Conservation (phyloP, 1,284 basidiomycete species). For the Cutaneotrichosporon spelunceum region DNA sequence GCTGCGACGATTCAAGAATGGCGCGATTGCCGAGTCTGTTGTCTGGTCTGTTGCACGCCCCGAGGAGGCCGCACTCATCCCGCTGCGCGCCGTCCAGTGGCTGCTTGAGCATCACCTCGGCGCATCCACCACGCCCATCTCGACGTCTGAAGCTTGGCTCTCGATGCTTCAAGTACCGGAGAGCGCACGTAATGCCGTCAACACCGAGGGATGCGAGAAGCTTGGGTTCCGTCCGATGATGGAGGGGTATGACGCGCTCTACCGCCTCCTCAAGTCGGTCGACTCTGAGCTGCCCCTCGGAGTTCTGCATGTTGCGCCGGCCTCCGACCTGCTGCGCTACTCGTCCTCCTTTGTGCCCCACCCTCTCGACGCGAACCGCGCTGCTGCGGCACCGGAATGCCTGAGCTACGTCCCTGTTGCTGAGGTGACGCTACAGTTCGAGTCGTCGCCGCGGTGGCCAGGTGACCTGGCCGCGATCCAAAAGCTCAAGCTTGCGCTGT, state of each 20-base stretch:
- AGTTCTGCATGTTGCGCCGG: conserved; percentile 68
- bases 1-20: conserved; percentile 94
- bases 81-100: conserved; percentile 68
- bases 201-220: conserved; percentile 52
- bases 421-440: conserved; percentile 77
- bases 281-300: conserved; percentile 76
- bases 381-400: conserved; percentile 54
- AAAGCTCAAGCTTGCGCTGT: conserved; percentile 90
- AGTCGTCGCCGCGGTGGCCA: conserved; percentile 89
- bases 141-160: conserved; percentile 60
- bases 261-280: conserved; percentile 71
- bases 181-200: conserved; percentile 54
- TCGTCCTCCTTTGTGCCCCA: conserved; percentile 71
- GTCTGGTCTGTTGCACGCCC: conserved; percentile 68
- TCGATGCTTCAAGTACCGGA: conserved; percentile 61
- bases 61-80: conserved; percentile 76
- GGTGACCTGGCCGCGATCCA: conserved; percentile 90
- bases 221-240: conserved; percentile 74
- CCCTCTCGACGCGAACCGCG: conserved; percentile 57
- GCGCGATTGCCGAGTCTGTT: conserved; percentile 85
- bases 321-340: conserved; percentile 73
- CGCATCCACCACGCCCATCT: conserved; percentile 52
- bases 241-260: conserved; percentile 74
- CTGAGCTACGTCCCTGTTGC: conserved; percentile 68
- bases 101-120: conserved; percentile 73